phyloP scores from a whole-genome alignment of 192 early-diverging fungal species.

The Podila epigama region DNA sequence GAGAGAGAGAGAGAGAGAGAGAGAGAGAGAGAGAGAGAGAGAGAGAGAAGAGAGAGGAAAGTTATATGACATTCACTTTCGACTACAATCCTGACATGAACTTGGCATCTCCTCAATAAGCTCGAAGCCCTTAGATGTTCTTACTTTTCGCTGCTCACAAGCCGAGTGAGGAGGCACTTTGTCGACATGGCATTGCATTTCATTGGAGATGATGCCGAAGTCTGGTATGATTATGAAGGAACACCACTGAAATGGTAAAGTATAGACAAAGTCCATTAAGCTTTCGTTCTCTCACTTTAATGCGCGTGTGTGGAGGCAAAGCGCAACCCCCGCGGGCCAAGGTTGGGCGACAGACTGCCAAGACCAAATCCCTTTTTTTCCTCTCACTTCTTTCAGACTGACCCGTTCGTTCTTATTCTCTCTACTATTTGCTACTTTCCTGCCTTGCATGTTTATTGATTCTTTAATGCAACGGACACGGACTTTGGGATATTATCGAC shows the following conservation, averaged over 20 bases:
- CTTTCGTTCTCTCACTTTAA: no score
- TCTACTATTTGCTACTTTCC: neutral
- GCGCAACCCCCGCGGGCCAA: no score
- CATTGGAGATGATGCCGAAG: conserved; percentile 57
- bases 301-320: no score
- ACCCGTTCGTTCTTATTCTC: neutral
- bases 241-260: conserved; percentile 79
- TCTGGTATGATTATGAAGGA: conserved; percentile 79
- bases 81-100: neutral
- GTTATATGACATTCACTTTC: no score
- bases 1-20: no score
- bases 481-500: neutral
- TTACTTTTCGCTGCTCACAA: conserved; percentile 67
- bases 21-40: no score
- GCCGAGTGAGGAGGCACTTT: conserved; percentile 58
- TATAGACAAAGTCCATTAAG: no score
- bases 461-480: neutral
- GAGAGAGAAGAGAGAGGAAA: no score
- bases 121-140: conserved; percentile 63
- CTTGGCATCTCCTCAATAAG: conserved; percentile 34
- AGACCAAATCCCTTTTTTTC: no score
- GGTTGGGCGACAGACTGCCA: no score
- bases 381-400: no score
- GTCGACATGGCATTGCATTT: conserved; percentile 51
- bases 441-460: neutral